These are phyloP conservation scores for Hypoxylon intermedium DNA, from an alignment of 495 filamentous ascomycete species.

Conservation along the genomic window DNA sequence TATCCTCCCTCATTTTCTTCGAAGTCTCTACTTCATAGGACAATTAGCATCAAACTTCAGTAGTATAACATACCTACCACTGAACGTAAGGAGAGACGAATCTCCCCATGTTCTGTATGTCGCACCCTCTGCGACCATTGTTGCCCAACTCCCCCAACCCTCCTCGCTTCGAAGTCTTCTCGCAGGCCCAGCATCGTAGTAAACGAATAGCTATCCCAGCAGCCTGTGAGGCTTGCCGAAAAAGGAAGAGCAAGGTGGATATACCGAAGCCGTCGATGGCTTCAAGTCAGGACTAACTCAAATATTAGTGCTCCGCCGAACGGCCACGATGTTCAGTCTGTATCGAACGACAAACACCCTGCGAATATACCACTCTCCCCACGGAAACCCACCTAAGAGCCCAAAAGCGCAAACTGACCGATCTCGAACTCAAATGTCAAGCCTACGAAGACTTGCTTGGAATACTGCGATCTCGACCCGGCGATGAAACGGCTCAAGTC, in stretches of 20 bases:
- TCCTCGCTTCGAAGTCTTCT: conserved; percentile 20
- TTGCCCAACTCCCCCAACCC: conserved; percentile 35
- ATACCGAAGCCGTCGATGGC: not conserved
- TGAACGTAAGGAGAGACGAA: not conserved
- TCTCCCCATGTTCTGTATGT: conserved; percentile 22
- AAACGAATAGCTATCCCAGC: conserved; percentile 27
- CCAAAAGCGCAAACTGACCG: conserved; percentile 30
- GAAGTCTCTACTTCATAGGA: not conserved
- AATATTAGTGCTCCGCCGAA: conserved; percentile 28
- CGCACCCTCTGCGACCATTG: conserved; percentile 31
- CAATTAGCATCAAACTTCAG: not conserved
- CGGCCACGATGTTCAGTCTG: conserved; percentile 37
- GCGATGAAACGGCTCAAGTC: conserved; percentile 18
- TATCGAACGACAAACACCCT: conserved; percentile 27
- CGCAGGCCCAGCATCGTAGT: conserved; percentile 19
- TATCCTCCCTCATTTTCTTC: not conserved
- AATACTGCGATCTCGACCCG: conserved; percentile 27
- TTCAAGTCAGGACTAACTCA: not conserved
- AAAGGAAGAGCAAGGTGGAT: conserved; percentile 35
- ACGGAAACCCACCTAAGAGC: conserved; percentile 33
- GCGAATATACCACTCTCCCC: conserved; percentile 37
- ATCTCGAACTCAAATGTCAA: conserved; percentile 35
- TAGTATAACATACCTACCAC: not conserved
- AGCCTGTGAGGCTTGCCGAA: conserved; percentile 35
- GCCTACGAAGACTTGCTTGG: conserved; percentile 28